Evolutionary conservation across 805 yeast species (phyloP), one percentile per base, ranked within the genome.

Genomic region (Yarrowia sp.): DNA sequence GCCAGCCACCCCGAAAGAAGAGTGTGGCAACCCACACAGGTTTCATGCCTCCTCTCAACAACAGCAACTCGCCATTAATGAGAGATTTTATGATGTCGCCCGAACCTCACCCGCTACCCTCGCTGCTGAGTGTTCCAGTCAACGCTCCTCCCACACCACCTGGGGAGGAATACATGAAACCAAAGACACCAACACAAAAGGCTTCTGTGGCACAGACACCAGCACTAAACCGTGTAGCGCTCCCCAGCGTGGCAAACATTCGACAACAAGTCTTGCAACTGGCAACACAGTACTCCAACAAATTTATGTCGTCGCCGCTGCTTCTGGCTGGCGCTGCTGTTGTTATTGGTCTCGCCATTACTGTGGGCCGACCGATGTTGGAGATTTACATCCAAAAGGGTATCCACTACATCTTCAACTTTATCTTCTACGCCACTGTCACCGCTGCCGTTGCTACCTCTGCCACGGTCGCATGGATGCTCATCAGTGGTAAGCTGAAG

Each of bases 121-220:
- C 61, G 14, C 6, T 54, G 7, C 44, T 54, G 10, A 54, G 24
- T 11, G 46, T 54, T 14, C 61, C 61, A 6, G 40, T 54, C 8
- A 54, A 54, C 10, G 61, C 61, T 10, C 61, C 61, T n/a, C 61
- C 61, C 14, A 54, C 61, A 3, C 61, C 61, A 1, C 61, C 61
- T 1, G 46, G 24, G 3, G 61, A 54, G 28, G 54, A 17, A 3
- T 17, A 48, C 14, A 8, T 28, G 16, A 43, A 43, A 11, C 32
- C 21, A 16, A 24, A 24, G 32, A 22, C 46, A 43, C 48, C 8
- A 24, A 43, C 19, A 22, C 28, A 22, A 22, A 11, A 22, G 2
- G 14, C 3, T 4, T 2, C 24, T 1, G 33, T 16, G 12, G 1
- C 51, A 3, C 33, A 10, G 1, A 24, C 36, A 14, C 17, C 36